Conservation (phyloP, 2,329 filamentous ascomycete genomes). For the Botryotinia globosa region DNA sequence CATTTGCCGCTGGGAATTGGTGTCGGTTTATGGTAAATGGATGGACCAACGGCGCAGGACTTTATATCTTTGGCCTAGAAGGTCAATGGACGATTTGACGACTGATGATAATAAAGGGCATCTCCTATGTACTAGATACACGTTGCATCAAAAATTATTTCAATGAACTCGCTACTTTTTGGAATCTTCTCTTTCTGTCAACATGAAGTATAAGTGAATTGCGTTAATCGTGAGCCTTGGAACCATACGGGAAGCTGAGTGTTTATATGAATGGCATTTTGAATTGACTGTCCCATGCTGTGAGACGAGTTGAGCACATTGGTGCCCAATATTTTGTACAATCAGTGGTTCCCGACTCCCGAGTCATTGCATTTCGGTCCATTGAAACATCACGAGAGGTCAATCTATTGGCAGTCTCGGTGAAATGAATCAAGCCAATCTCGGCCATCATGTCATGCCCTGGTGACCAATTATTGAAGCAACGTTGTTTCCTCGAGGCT, state of each 20-base stretch:
- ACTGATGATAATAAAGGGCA: background rate
- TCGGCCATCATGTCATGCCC: background rate
- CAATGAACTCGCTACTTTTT: background rate
- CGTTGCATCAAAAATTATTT: background rate
- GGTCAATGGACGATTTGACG: background rate
- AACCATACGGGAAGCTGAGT: background rate
- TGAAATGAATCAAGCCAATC: slow-evolving; percentile 9
- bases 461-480: slow-evolving; percentile 7
- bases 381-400: background rate
- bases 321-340: slow-evolving; percentile 9
- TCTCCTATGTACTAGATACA: background rate
- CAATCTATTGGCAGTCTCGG: slow-evolving; percentile 7
- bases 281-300: background rate
- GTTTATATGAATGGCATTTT: background rate
- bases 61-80: background rate
- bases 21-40: background rate
- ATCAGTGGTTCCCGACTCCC: background rate
- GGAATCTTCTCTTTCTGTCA: background rate
- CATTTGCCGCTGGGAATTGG: background rate
- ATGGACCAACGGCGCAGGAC: background rate
- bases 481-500: background rate
- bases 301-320: background rate
- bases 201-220: background rate
- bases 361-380: slow-evolving; percentile 5
- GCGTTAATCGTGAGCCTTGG: background rate